Percentiles rank a stretch among this genome's conserved stretches.
These are phyloP conservation scores for Eimeria zaria DNA, from an alignment of 169 alveolate species.

Conservation along the genomic window DNA sequence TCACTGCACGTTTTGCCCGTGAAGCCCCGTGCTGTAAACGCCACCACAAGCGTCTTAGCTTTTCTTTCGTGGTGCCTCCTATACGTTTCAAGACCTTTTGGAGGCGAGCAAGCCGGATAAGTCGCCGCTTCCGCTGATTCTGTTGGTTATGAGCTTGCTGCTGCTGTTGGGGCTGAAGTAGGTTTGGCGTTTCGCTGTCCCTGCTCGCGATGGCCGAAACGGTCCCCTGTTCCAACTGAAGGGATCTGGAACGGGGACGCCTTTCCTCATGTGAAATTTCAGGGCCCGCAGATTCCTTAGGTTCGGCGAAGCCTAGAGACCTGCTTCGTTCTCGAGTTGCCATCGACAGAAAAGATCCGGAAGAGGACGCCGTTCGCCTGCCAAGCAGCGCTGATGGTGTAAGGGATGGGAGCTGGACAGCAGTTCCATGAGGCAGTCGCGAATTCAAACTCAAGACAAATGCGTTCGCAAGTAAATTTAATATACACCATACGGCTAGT, in stretches of 20 bases:
- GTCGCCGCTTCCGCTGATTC: background rate
- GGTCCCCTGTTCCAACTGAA: background rate
- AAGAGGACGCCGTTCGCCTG: background rate
- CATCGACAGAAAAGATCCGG: background rate
- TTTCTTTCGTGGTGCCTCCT: slow-evolving; percentile 1
- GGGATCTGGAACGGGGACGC: background rate
- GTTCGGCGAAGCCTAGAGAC: background rate
- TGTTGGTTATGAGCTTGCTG: background rate
- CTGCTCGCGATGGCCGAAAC: slow-evolving; percentile 7
- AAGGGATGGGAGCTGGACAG: background rate
- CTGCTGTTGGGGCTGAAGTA: background rate
- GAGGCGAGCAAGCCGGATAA: background rate
- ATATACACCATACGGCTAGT: background rate
- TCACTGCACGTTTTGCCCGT: background rate
- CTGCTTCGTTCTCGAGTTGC: background rate
- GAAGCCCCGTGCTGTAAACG: background rate
- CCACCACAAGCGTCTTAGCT: background rate
- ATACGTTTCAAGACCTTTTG: background rate
- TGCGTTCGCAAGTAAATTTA: background rate
- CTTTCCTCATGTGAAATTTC: no score
- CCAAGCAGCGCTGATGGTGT: background rate
- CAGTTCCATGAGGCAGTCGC: background rate
- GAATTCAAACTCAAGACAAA: background rate
- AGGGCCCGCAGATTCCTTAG: background rate
- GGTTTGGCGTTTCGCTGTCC: background rate